Conservation (phyloP, 805 yeast genomes). For the Wickerhamiella sorbophila region DNA sequence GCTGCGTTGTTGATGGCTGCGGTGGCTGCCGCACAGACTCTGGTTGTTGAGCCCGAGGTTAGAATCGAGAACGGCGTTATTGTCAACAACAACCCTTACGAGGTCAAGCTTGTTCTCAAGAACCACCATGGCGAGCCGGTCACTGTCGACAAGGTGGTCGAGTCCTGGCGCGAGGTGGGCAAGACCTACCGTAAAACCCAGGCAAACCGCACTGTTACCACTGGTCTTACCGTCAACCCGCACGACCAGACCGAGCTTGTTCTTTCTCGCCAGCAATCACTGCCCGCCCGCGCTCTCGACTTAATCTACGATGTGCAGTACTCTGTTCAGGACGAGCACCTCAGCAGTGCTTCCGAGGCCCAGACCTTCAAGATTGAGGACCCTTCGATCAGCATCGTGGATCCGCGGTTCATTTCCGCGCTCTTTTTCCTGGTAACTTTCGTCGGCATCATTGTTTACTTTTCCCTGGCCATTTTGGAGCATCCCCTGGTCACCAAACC, state of each 20-base stretch:
- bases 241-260: conserved; percentile 35
- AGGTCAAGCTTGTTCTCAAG: conserved; percentile 15
- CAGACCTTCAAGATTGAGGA: conserved; percentile 39
- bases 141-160: conserved; percentile 16
- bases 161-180: conserved; percentile 9
- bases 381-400: conserved; percentile 50
- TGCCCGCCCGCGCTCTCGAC: conserved; percentile 32
- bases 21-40: conserved; percentile 6
- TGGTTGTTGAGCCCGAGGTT: conserved; percentile 3
- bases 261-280: conserved; percentile 7
- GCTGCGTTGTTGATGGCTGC: conserved; percentile 4
- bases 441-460: conserved; percentile 35
- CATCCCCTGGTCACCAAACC: neutral
- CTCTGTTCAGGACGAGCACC: conserved; percentile 13
- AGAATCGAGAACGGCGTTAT: conserved; percentile 5
- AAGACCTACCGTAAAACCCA: conserved; percentile 28
- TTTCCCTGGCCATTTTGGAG: conserved; percentile 11
- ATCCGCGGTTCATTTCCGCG: conserved; percentile 56
- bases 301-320: conserved; percentile 40
- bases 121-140: conserved; percentile 19
- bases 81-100: conserved; percentile 18
- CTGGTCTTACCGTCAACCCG: conserved; percentile 40
- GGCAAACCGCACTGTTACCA: conserved; percentile 49
- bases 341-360: conserved; percentile 14
- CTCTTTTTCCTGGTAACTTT: conserved; percentile 40